Percentiles rank a stretch among this genome's conserved stretches.
These are phyloP conservation scores for Debaryomyces udenii DNA, from an alignment of 1,139 yeast species.

Conservation along the genomic window DNA sequence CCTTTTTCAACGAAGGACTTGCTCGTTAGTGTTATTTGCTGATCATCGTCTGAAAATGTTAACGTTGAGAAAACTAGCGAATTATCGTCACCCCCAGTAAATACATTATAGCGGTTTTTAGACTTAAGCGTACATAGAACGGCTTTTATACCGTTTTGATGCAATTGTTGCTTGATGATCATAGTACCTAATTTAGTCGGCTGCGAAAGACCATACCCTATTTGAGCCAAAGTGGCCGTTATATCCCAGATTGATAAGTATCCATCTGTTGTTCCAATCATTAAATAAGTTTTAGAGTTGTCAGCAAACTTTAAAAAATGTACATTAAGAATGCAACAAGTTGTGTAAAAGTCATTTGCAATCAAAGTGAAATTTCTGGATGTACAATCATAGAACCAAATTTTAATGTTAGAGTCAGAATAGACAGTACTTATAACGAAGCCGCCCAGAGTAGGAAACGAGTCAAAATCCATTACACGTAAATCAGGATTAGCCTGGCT, in stretches of 20 bases:
- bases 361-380: slow-evolving; percentile 45
- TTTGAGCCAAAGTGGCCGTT: slow-evolving; percentile 17
- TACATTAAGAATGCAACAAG: slow-evolving; percentile 76
- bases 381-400: slow-evolving; percentile 56
- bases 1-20: slow-evolving; percentile 52
- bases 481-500: slow-evolving; percentile 70
- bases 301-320: slow-evolving; percentile 42
- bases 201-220: slow-evolving; percentile 1
- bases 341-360: slow-evolving; percentile 56
- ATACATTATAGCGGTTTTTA: slow-evolving; percentile 30
- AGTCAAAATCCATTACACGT: slow-evolving; percentile 83
- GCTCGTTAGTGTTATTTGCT: slow-evolving; percentile 22
- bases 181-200: slow-evolving; percentile 24
- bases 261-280: slow-evolving; percentile 85
- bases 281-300: slow-evolving; percentile 30
- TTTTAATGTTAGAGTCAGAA: slow-evolving; percentile 77
- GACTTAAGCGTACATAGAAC: slow-evolving; percentile 24
- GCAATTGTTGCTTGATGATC: slow-evolving; percentile 56
- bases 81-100: slow-evolving; percentile 95
- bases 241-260: slow-evolving; percentile 64
- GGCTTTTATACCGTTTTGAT: slow-evolving; percentile 83
- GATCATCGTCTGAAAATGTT: slow-evolving; percentile 16
- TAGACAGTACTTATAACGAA: slow-evolving; percentile 70
- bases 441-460: slow-evolving; percentile 38
- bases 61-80: slow-evolving; percentile 56